phyloP scores from a whole-genome alignment of 495 filamentous ascomycete species.

The Lasiosphaeris hirsuta region DNA sequence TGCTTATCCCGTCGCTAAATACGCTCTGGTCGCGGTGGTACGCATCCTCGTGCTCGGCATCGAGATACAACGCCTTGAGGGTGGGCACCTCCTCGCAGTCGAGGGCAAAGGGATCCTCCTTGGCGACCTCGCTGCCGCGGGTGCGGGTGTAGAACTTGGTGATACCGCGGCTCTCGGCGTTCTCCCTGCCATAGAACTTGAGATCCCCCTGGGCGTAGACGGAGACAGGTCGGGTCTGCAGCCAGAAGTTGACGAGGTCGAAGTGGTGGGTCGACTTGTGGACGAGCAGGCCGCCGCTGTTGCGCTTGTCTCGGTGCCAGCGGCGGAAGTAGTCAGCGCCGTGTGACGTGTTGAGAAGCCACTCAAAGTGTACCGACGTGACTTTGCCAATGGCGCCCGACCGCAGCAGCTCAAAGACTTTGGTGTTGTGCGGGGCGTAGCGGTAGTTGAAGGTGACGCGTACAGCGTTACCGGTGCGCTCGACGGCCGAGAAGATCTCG shows the following conservation, averaged over 20 bases:
- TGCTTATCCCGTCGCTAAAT: constrained; percentile 57
- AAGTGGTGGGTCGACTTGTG: constrained; percentile 53
- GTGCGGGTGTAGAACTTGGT: constrained; percentile 39
- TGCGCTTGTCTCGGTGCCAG: constrained; percentile 58
- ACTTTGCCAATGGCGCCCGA: constrained; percentile 51
- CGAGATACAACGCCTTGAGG: constrained; percentile 53
- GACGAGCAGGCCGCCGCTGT: constrained; percentile 52
- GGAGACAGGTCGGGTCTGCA: constrained; percentile 40
- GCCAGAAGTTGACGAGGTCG: constrained; percentile 52
- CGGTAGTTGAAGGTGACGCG: constrained; percentile 52
- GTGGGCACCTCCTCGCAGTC: constrained; percentile 47
- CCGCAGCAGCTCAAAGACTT: constrained; percentile 45
- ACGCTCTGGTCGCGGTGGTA: constrained; percentile 58
- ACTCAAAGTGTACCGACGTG: constrained; percentile 57
- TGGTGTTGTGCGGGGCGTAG: constrained; percentile 51
- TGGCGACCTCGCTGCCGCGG: constrained; percentile 33
- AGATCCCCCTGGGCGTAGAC: constrained; percentile 48
- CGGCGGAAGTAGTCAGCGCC: constrained; percentile 61
- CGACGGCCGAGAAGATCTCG: constrained; percentile 44
- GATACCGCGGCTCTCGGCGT: constrained; percentile 40
- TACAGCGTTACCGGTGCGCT: constrained; percentile 34
- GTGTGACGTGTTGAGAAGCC: constrained; percentile 57
- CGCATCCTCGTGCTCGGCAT: constrained; percentile 57
- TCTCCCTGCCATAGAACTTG: constrained; percentile 46
- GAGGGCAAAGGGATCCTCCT: constrained; percentile 48